A percentile compares a stretch with the other conserved stretches of the same genome.
phyloP scores from a whole-genome alignment of 495 filamentous ascomycete species.

The Lindgomyces ingoldianus region DNA sequence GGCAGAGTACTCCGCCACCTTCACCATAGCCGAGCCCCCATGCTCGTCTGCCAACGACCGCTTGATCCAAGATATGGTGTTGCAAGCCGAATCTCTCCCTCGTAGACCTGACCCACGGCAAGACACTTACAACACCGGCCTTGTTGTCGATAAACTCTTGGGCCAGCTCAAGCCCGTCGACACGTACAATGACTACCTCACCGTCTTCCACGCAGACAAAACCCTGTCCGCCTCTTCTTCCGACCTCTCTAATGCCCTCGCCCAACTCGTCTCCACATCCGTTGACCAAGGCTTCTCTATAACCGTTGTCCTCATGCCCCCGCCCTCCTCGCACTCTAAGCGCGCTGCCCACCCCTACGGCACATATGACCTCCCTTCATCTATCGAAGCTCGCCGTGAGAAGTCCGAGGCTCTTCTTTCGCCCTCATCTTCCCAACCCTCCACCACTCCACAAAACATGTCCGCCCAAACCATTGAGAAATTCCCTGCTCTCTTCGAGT shows the following conservation, averaged over 20 bases:
- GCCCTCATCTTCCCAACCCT: slow-evolving; percentile 7
- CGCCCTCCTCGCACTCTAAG: slow-evolving; percentile 27
- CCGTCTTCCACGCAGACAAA: slow-evolving; percentile 19
- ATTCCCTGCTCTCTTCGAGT: slow-evolving; percentile 2
- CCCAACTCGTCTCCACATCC: neutral
- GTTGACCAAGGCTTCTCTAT: slow-evolving; percentile 18
- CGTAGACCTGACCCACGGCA: slow-evolving; percentile 1
- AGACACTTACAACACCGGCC: neutral
- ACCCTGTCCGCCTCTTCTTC: slow-evolving; percentile 2
- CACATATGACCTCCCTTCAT: slow-evolving; percentile 30
- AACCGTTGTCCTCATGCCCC: slow-evolving; percentile 39
- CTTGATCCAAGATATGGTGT: slow-evolving; percentile 26
- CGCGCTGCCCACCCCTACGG: slow-evolving; percentile 35
- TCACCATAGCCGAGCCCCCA: slow-evolving; percentile 30
- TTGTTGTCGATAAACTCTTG: slow-evolving; percentile 4
- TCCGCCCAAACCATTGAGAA: slow-evolving; percentile 1
- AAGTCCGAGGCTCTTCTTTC: slow-evolving; percentile 38
- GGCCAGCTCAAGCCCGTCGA: neutral
- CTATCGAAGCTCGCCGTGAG: slow-evolving; percentile 21
- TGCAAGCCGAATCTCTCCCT: slow-evolving; percentile 26
- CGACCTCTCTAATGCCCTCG: neutral
- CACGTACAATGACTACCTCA: slow-evolving; percentile 18
- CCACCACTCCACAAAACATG: neutral
- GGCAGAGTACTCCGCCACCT: slow-evolving; percentile 1
- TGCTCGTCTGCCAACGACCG: slow-evolving; percentile 21